Evolutionary conservation across 129 eudicot species (phyloP).

Genomic region (Flaveria sonorensis): DNA sequence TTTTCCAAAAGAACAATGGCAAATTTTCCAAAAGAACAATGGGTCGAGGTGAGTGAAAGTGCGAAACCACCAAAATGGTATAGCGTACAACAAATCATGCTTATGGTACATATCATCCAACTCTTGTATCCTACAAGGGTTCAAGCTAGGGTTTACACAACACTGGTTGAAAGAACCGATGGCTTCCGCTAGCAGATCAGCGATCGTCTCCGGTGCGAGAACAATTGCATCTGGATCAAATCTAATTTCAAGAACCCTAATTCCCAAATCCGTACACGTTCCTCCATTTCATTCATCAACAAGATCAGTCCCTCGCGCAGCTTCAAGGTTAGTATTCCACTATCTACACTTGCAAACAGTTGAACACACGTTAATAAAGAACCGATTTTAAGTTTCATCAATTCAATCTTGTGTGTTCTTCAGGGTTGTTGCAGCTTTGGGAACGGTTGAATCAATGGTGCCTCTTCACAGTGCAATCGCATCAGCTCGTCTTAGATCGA

Average conservation of each 20-base stretch:
- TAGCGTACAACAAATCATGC: constrained; percentile 1
- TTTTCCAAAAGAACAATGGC: too few species aligned
- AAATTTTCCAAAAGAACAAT: not conserved
- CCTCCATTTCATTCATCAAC: constrained; percentile 50
- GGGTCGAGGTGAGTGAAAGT: too few species aligned
- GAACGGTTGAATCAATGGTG: constrained; percentile 62
- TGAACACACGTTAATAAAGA: not conserved
- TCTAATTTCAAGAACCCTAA: constrained; percentile 30
- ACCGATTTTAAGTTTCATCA: not conserved
- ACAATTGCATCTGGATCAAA: constrained; percentile 41
- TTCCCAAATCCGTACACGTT: constrained; percentile 43
- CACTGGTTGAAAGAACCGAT: constrained; percentile 17
- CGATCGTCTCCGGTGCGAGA: constrained; percentile 40
- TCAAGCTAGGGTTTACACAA: constrained; percentile 31
- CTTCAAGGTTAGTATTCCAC: constrained; percentile 49
- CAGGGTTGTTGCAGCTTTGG: constrained; percentile 58
- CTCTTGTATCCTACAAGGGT: constrained; percentile 11
- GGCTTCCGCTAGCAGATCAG: constrained; percentile 59
- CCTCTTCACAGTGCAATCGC: constrained; percentile 81
- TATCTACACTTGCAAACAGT: not conserved
- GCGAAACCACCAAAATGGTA: too few species aligned
- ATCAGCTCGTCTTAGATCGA: constrained; percentile 71
- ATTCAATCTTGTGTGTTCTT: not conserved
- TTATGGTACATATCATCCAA: not conserved
- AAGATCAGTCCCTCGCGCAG: constrained; percentile 41